Evolutionary conservation across 306 rosid genomes (phyloP), one percentile per base, ranked within the genome.

Genomic region (Lathyrus tuberosus): DNA sequence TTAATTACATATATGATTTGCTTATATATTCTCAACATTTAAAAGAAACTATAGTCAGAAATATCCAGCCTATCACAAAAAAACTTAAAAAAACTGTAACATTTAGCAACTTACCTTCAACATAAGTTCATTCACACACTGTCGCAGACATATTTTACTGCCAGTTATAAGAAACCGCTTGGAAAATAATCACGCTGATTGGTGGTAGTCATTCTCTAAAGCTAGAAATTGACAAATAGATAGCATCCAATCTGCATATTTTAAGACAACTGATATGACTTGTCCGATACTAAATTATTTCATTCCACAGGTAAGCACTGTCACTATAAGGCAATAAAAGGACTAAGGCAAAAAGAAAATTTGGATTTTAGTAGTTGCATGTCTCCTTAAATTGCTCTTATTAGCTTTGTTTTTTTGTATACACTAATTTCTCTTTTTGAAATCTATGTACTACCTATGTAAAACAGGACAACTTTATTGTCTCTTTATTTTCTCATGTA

Each of bases 291-390:
- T 52, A 62, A 77, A 57, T 69, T 35, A 76, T 64, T 78, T 80
- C 78, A 59, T 82, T 84, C 82, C 79, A 71, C 41, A 47, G 70
- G 58, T 26, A 80, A 63, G 72, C 81, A 78, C 60, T 28, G 71
- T 65, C 57, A 60, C 59, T 47, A 74, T n/a, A 74, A 35, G 75
- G 79, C 70, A 67, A 66, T 85, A 82, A 70, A 20, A 20, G 1
- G 1, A 20, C 22, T n/a, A 74, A 35, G 75, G 79, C 70, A 67
- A 66, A 88, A 82, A 72, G 71, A 76, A 76, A 20, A 1, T 73
- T 78, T 81, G 92, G 83, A 83, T 42, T 83, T 79, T 84, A 72
- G 81, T 77, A 77, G 75, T 77, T 79, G 78, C 84, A 65, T 47
- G 68, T 49, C 82, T 78, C 82, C 81, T 80, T 78, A 78, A 62